These are phyloP conservation scores for Suaeda aralocaspica DNA, from an alignment of 148 eudicot species.

Conservation along the genomic window DNA sequence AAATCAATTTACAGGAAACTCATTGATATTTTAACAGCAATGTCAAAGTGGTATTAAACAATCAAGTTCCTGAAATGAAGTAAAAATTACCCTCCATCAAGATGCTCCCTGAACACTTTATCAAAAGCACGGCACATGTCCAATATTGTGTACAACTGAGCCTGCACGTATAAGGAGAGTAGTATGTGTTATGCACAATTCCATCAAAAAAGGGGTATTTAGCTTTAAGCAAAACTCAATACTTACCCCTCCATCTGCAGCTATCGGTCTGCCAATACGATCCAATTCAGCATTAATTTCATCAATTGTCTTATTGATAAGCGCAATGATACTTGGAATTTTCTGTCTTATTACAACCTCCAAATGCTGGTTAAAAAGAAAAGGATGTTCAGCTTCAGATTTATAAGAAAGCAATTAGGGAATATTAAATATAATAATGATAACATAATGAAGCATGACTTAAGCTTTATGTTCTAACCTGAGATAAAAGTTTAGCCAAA, in stretches of 20 bases:
- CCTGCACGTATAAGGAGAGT: slow-evolving; percentile 45
- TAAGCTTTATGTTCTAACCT: slow-evolving; percentile 38
- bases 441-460: slow-evolving; percentile 2
- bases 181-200: not conserved
- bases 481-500: slow-evolving; percentile 87
- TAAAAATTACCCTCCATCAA: slow-evolving; percentile 92
- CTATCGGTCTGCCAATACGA: slow-evolving; percentile 94
- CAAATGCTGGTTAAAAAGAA: slow-evolving; percentile 62
- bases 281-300: slow-evolving; percentile 97
- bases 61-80: not conserved
- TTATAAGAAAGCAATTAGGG: not conserved
- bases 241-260: slow-evolving; percentile 93
- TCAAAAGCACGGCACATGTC: slow-evolving; percentile 99
- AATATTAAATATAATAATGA: not conserved
- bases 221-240: slow-evolving; percentile 1
- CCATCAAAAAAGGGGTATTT: not conserved
- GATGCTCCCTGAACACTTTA: slow-evolving; percentile 85
- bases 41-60: not conserved
- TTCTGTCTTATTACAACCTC: slow-evolving; percentile 89
- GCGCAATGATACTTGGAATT: slow-evolving; percentile 89
- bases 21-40: not conserved
- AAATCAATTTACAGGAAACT: not conserved
- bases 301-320: slow-evolving; percentile 92
- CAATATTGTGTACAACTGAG: slow-evolving; percentile 90
- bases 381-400: slow-evolving; percentile 12